Evolutionary conservation across 257 asterid species (phyloP), one percentile per base, ranked within the genome.

Genomic region (Nicotiana otophora): DNA sequence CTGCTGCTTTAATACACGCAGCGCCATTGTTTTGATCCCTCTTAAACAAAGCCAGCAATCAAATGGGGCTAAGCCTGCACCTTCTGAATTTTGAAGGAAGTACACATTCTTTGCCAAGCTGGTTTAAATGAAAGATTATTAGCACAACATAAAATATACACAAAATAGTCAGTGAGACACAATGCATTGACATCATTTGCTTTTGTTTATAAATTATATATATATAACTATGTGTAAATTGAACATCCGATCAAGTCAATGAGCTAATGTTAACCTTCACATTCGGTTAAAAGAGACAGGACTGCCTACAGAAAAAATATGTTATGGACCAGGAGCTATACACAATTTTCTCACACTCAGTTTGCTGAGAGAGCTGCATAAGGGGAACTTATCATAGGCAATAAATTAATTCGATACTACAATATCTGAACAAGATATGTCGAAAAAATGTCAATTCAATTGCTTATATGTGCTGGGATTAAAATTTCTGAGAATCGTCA

Each of bases 31-130:
- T 88, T 96, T 93, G 83, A 94, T 89, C 87, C 99, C 98, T 89
- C 98, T 89, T 89, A 96, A 88, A 87, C 98, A 93, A 23, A 96
- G 94, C 99, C 99, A 96, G 82, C 99, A 96, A 89, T 96, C 99
- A 30, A 96, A 96, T 78, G 99, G 99, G 78, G 99, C 97, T 88
- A 96, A 90, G n/a, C 98, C 98, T 4, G 99, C 86, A 69, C 99
- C 99, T 89, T 96, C 99, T 7, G 99, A 97, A 72, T 96, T 96
- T 86, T 96, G 99, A 64, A 93, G 92, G 91, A 96, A 94, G 81
- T 92, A 92, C 55, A 94, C 85, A 4, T 92, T 89, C 83, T 90
- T 91, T 6, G 92, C 98, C 92, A 96, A 86, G 84, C 99, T 96
- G 87, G 83, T 60, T 20, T 55, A 80, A 57, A 57, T 57, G 33